Base-by-base conservation (phyloP, 805 yeast genomes). In the Zygotorulaspora sp. region DNA sequence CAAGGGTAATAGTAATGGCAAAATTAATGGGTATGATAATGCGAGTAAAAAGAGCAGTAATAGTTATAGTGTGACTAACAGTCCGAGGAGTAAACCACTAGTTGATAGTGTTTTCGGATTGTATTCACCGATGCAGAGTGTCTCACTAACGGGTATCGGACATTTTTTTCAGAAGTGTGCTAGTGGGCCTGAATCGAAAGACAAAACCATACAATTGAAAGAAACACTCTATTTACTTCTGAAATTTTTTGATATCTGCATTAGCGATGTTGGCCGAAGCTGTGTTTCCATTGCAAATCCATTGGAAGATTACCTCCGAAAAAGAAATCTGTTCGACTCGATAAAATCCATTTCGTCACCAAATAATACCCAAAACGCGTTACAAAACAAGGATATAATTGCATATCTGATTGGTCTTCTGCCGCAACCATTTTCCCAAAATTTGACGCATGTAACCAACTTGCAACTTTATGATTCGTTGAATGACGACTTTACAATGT, bases 141-240 rank as follows among this genome's bases (percentile, higher is more conserved):
- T 57, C 21, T 60, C 65, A 2, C 43, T 57, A 10, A 44, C 51
- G 38, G 63, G 62, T 18, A 55, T 58, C 9, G 62, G 62, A 25
- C 40, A 38, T 20, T 44, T 50, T 22, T 49, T 50, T 33, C 54
- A 51, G 19, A 38, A 44, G 19, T 40, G 41, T 22, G 23, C 35
- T 19, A 38, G 28, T 22, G 39, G 32, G 11, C 32, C 36, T 12
- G 39, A 36, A n/a, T 41, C 43, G 4, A 35, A 36, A 18, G 45
- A 40, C 18, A 36, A 47, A 33, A 32, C 41, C 7, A 28, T 43
- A 13, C 49, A 47, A 17, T 24, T 44, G 21, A 51, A 49, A 31
- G 58, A 57, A 30, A 52, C 56, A 9, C 35, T 61, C 6, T 61
- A 59, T 38, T 21, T 61, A 8, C 40, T 57, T 8, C 35, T 61